Percentiles rank a stretch among this genome's conserved stretches.
Conservation (phyloP, 129 eudicot species). For the Flaveria linearis region DNA sequence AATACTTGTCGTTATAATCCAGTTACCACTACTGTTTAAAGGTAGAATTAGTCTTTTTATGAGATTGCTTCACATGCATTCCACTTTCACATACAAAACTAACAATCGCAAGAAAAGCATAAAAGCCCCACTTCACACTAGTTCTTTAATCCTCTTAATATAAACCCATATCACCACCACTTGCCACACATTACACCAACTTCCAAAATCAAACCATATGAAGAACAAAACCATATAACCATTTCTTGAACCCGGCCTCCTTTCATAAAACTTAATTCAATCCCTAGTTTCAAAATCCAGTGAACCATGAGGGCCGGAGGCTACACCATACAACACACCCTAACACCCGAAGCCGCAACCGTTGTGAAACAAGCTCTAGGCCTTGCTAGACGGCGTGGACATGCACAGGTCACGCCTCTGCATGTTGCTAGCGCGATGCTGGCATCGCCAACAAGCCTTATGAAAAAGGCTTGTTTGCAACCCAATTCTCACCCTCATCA, state of each 20-base stretch:
- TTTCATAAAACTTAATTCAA: constrained; percentile 19
- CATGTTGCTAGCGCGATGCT: constrained; percentile 89
- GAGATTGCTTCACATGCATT: constrained; percentile 72
- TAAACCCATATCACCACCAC: constrained; percentile 36
- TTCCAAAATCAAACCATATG: constrained; percentile 32
- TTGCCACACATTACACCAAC: constrained; percentile 37
- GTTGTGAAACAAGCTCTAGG: constrained; percentile 72
- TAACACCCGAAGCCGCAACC: constrained; percentile 65
- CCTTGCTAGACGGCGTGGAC: constrained; percentile 77
- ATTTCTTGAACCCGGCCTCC: constrained; percentile 34
- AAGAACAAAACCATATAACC: constrained; percentile 35
- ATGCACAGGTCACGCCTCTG: constrained; percentile 85
- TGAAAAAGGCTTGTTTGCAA: constrained; percentile 67
- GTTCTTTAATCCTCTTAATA: constrained; percentile 29
- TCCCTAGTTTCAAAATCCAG: background rate
- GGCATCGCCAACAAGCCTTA: constrained; percentile 56
- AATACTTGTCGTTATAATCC: constrained; percentile 19
- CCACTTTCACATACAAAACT: constrained; percentile 76
- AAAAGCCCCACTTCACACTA: constrained; percentile 50
- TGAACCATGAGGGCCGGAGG: constrained; percentile 72
- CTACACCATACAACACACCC: constrained; percentile 68
- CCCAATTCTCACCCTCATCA: constrained; percentile 84
- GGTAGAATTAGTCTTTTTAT: constrained; percentile 41
- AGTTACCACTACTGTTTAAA: constrained; percentile 26
- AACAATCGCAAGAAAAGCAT: constrained; percentile 77